Base-by-base conservation (phyloP, 2,329 filamentous ascomycete genomes). In the Colletotrichum sp. region DNA sequence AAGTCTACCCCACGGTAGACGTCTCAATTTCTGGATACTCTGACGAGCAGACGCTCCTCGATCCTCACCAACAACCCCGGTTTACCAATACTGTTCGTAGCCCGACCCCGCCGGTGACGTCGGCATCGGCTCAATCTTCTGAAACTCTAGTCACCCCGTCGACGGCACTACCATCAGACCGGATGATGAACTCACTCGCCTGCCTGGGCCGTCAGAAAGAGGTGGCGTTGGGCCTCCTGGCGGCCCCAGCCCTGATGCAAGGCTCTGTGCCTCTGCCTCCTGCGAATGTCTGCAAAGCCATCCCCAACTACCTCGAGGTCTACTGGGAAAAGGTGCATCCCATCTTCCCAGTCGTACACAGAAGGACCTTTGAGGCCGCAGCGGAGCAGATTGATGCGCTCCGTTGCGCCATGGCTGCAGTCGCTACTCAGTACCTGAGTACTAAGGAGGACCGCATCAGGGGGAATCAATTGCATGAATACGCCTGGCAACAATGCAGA, bases 371-470 rank as follows among this genome's bases (percentile, higher is more conserved):
- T 55, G 87, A 89, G 72, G 83, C 82, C 30, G 82, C 82, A 21
- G 81, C 82, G 6, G 86, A 88, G 69, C 81, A 84, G 32, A 44
- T 82, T 8, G 87, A 89, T 69, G 82, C 89, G 57, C 83, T 91
- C 62, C 86, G 83, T 16, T 90, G 86, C 76, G 89, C 89, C 75
- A 91, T 92, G 90, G 90, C 89, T 26, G 90, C 90, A n/a, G 81
- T 91, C 34, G 90, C 88, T 62, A 88, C 89, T 26, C 89, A 91
- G 79, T 88, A 86, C 76, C 82, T 90, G 69, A 82, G 84, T 65
- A 83, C 85, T 79, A 85, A 85, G 80, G 88, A 90, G 66, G 87
- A 91, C 80, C 88, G 89, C 72, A 84, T 84, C 72, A 87, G 86
- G 78, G 89, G 89, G 32, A 87, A 85, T 68, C 83, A 87, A 72